These are phyloP conservation scores for Excoecaria cochinchinensis DNA, from an alignment of 345 rosid genomes.

Conservation along the genomic window DNA sequence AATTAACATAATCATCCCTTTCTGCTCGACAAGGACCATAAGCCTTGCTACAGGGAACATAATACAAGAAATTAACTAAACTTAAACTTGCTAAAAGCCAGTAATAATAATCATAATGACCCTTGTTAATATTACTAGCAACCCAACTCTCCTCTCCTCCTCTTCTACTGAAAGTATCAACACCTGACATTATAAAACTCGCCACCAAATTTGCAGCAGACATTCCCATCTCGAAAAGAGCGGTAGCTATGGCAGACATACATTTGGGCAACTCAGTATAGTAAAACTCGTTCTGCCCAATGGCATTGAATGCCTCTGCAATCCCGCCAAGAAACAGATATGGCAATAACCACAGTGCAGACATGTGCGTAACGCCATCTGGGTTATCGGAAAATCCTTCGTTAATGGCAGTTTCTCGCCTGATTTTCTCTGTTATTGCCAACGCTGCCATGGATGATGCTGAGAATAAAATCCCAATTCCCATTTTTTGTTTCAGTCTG, in stretches of 20 bases:
- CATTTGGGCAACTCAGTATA: constrained; percentile 75
- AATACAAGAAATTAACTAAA: constrained; percentile 7
- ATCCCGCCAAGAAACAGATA: constrained; percentile 58
- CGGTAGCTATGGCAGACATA: constrained; percentile 73
- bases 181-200: constrained; percentile 45
- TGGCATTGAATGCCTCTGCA: constrained; percentile 68
- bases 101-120: constrained; percentile 70
- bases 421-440: constrained; percentile 54
- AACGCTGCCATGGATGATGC: constrained; percentile 66
- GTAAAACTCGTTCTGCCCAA: constrained; percentile 78
- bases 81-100: constrained; percentile 50
- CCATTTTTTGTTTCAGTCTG: constrained; percentile 62
- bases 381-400: constrained; percentile 52
- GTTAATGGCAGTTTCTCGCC: constrained; percentile 56
- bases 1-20: background rate
- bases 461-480: constrained; percentile 54
- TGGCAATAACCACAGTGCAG: constrained; percentile 85
- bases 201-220: constrained; percentile 67
- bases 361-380: constrained; percentile 44
- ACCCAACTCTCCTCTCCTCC: constrained; percentile 66
- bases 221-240: constrained; percentile 59
- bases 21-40: constrained; percentile 20
- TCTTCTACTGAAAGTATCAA: constrained; percentile 40
- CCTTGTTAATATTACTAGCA: constrained; percentile 62
- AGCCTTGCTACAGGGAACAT: constrained; percentile 12